Conservation (phyloP, 2,329 filamentous ascomycete species). For the Didymella arachidicola region DNA sequence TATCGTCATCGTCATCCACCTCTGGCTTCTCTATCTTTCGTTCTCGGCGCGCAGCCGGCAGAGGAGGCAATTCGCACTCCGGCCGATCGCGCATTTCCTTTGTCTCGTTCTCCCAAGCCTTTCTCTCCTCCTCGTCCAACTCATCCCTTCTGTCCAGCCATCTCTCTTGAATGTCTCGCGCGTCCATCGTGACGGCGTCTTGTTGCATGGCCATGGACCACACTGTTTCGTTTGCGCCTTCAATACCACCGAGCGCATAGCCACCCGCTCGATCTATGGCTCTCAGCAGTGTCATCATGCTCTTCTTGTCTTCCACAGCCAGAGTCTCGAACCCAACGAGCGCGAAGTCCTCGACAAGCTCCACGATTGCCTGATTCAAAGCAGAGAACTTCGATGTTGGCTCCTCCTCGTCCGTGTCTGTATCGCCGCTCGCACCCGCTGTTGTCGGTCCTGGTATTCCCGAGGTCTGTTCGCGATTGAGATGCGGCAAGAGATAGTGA, state of each 20-base stretch:
- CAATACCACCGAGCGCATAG: slow-evolving; percentile 88
- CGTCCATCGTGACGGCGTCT: slow-evolving; percentile 74
- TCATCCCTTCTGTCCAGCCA: slow-evolving; percentile 93
- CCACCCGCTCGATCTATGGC: slow-evolving; percentile 92
- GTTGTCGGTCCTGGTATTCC: slow-evolving; percentile 45
- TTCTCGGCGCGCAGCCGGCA: slow-evolving; percentile 3
- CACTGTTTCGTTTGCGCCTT: slow-evolving; percentile 94
- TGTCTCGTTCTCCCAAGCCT: slow-evolving; percentile 77
- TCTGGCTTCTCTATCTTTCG: slow-evolving; percentile 8
- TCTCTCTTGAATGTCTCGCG: slow-evolving; percentile 89
- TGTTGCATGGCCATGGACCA: slow-evolving; percentile 95
- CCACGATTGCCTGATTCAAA: slow-evolving; percentile 85
- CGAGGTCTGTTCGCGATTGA: slow-evolving; percentile 73
- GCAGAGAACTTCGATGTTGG: slow-evolving; percentile 73
- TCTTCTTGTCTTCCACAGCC: slow-evolving; percentile 94
- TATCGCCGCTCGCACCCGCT: slow-evolving; percentile 40
- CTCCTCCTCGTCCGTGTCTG: slow-evolving; percentile 51
- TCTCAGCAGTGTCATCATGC: slow-evolving; percentile 90
- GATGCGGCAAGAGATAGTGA: slow-evolving; percentile 78
- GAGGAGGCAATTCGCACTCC: slow-evolving; percentile 13
- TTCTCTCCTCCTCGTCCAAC: slow-evolving; percentile 80
- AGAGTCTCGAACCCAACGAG: slow-evolving; percentile 92
- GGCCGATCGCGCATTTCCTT: slow-evolving; percentile 52
- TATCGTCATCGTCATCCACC: slow-evolving; percentile 42
- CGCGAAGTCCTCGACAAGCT: slow-evolving; percentile 87